Percentiles rank a stretch among this genome's conserved stretches.
Evolutionary conservation across 768 basidiomycete genomes (phyloP).

Genomic region (Phaeotremella skinneri): DNA sequence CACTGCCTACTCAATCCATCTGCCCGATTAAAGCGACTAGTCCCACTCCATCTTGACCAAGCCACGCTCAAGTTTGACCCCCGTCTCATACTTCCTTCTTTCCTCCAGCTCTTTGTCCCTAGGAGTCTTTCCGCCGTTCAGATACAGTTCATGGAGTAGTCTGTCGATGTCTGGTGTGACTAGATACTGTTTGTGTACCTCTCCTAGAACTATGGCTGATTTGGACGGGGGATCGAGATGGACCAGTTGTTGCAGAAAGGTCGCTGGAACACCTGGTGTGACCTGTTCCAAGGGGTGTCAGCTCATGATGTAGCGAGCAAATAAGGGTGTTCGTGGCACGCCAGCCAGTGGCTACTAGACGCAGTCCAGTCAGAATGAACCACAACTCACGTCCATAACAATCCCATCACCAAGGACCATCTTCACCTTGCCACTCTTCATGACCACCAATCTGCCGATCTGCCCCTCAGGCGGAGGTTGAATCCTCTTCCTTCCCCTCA

Average conservation of each 20-base stretch:
- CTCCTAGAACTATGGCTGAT: slow-evolving; percentile 71
- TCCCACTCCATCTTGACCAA: slow-evolving; percentile 41
- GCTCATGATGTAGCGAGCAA: too few species aligned
- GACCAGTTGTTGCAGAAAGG: slow-evolving; percentile 84
- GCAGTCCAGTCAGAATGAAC: not conserved
- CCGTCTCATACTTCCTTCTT: slow-evolving; percentile 9
- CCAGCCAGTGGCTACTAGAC: not conserved
- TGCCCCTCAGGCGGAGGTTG: slow-evolving; percentile 61
- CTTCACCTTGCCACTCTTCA: slow-evolving; percentile 79
- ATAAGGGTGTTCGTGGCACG: too few species aligned
- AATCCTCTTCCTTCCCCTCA: slow-evolving; percentile 41
- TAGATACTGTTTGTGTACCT: slow-evolving; percentile 78
- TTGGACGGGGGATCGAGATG: slow-evolving; percentile 64
- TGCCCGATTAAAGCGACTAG: slow-evolving; percentile 1
- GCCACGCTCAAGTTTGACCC: slow-evolving; percentile 20
- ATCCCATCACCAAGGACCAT: slow-evolving; percentile 79
- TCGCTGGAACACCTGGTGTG: slow-evolving; percentile 73
- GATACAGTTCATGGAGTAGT: slow-evolving; percentile 66
- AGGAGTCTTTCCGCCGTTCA: slow-evolving; percentile 46
- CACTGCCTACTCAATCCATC: not conserved
- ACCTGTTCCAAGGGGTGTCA: slow-evolving; percentile 63
- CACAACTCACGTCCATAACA: slow-evolving; percentile 68
- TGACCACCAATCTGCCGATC: slow-evolving; percentile 80
- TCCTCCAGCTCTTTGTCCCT: slow-evolving; percentile 36
- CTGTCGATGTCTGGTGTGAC: slow-evolving; percentile 79